Evolutionary conservation across 768 basidiomycete genomes (phyloP).

Genomic region (Panaeolus cyanescens): DNA sequence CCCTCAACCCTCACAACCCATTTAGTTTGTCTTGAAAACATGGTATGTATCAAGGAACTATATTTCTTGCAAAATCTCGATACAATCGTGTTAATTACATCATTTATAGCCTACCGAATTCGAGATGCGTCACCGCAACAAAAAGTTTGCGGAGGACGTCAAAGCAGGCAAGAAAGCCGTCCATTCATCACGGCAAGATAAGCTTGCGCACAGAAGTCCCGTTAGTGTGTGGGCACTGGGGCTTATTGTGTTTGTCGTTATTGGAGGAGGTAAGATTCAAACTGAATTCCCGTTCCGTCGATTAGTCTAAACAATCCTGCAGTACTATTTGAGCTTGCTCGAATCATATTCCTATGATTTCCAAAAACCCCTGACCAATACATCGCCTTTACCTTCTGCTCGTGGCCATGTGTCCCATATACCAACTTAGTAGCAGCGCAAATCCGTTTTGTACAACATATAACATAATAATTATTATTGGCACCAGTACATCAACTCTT

Average conservation of each 20-base stretch:
- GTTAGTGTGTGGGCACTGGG: constrained; percentile 77
- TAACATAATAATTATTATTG: constrained; percentile 3
- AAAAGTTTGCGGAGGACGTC: constrained; percentile 75
- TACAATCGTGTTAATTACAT: not conserved
- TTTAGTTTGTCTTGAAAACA: not conserved
- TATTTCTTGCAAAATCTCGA: not conserved
- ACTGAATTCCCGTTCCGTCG: too few relatives aligned
- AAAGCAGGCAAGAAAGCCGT: constrained; percentile 76
- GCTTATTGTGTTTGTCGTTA: constrained; percentile 71
- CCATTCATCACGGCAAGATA: constrained; percentile 72
- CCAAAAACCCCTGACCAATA: not conserved
- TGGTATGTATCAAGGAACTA: not conserved
- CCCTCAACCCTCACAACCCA: not conserved
- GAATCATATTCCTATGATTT: constrained; percentile 58
- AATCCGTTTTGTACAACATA: not conserved
- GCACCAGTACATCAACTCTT: not conserved
- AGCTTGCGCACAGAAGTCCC: constrained; percentile 70
- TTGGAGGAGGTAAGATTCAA: constrained; percentile 70
- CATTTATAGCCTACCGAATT: constrained; percentile 71
- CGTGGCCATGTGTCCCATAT: not conserved
- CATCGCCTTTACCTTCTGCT: not conserved
- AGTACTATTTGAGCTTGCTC: constrained; percentile 77
- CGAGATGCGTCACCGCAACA: constrained; percentile 79
- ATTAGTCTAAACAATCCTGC: constrained; percentile 8
- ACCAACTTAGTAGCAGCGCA: constrained; percentile 1